These are phyloP conservation scores for Aspergillus sp. DNA, from an alignment of 2,329 filamentous ascomycete species.

Conservation along the genomic window DNA sequence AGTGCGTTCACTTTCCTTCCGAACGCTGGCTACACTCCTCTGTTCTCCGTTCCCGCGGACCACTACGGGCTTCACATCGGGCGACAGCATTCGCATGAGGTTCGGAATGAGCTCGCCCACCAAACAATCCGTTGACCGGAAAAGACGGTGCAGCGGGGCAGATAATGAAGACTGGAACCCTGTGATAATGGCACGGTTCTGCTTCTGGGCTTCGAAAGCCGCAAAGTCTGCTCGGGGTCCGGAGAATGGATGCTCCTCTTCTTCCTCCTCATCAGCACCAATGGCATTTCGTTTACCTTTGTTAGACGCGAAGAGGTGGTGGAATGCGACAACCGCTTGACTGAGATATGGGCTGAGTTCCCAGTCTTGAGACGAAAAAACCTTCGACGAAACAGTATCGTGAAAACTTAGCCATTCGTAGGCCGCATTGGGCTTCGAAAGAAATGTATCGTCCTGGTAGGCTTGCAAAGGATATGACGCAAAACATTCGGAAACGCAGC, in stretches of 20 bases:
- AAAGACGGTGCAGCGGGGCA: conserved; percentile 70
- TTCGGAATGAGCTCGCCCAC: conserved; percentile 83
- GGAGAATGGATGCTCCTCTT: conserved; percentile 69
- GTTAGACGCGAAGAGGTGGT: conserved; percentile 81
- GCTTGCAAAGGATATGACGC: conserved; percentile 80
- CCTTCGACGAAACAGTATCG: conserved; percentile 73
- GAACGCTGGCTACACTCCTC: conserved; percentile 74
- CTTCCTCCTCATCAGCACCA: conserved; percentile 45
- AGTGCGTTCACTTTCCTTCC: conserved; percentile 78
- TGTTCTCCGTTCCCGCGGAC: conserved; percentile 68
- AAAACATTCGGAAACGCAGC: conserved; percentile 71
- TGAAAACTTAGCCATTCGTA: conserved; percentile 98
- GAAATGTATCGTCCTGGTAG: conserved; percentile 88
- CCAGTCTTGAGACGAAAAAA: conserved; percentile 88
- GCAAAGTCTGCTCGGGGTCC: conserved; percentile 79
- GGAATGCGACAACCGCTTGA: conserved; percentile 84
- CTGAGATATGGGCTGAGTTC: conserved; percentile 85
- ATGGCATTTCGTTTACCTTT: conserved; percentile 47
- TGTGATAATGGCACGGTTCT: conserved; percentile 72
- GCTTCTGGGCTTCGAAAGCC: conserved; percentile 77
- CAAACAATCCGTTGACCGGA: conserved; percentile 75
- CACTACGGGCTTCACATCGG: conserved; percentile 87
- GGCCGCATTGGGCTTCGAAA: conserved; percentile 80
- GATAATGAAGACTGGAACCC: conserved; percentile 71
- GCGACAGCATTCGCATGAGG: conserved; percentile 77